These are phyloP conservation scores for Fusarium sp. DNA, from an alignment of 2,329 filamentous ascomycete species.

Conservation along the genomic window DNA sequence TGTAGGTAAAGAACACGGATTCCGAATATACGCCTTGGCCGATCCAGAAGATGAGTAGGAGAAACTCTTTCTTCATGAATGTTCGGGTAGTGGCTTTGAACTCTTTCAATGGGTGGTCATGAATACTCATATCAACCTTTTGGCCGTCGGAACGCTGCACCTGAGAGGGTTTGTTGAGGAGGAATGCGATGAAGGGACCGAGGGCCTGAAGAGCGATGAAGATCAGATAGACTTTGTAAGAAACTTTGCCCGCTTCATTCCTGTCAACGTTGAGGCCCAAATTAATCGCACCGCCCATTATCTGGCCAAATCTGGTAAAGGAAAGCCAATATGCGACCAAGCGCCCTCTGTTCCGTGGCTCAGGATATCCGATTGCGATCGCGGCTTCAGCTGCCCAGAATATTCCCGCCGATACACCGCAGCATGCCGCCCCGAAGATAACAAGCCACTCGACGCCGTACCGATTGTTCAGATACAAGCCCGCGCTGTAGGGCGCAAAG, in stretches of 20 bases:
- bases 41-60: constrained; percentile 72
- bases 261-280: constrained; percentile 70
- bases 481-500: constrained; percentile 58
- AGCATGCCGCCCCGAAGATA: constrained; percentile 56
- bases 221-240: constrained; percentile 72
- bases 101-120: constrained; percentile 65
- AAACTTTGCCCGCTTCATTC: constrained; percentile 69
- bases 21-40: constrained; percentile 74
- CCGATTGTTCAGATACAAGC: constrained; percentile 58
- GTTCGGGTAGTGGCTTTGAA: constrained; percentile 66
- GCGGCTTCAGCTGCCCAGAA: constrained; percentile 53
- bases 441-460: constrained; percentile 59
- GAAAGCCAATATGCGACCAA: constrained; percentile 73
- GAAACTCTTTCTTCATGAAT: constrained; percentile 69
- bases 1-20: constrained; percentile 64
- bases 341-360: constrained; percentile 70
- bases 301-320: constrained; percentile 64
- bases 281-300: constrained; percentile 74
- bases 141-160: constrained; percentile 73
- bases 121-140: constrained; percentile 66
- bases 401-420: constrained; percentile 54
- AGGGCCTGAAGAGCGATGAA: constrained; percentile 75
- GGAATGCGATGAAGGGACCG: constrained; percentile 69
- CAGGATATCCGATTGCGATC: constrained; percentile 69
- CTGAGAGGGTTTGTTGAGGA: constrained; percentile 67